Base-by-base conservation (phyloP, 2,329 filamentous ascomycete genomes). In the Xylariaceae sp. region DNA sequence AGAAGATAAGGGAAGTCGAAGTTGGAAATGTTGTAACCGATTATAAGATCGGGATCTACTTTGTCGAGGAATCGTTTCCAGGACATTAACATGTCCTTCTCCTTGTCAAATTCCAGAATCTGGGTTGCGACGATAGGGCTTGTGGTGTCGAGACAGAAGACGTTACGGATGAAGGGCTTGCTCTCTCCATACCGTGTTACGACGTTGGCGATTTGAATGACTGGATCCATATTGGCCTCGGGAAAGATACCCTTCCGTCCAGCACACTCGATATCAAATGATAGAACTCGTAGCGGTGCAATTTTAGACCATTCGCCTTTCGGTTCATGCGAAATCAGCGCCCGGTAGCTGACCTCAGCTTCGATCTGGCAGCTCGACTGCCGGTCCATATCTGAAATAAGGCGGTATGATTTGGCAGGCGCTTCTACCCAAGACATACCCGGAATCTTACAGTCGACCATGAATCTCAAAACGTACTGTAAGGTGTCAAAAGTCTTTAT, bases 381-480 rank as follows among this genome's bases (percentile, higher is more conserved):
- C 47, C 81, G 78, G 44, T 84, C 74, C 41, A 77, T 65, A 11
- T 78, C 66, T 1, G 79, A 69, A 15, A 95, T 72, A 38, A 95
- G 70, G 41, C 75, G 74, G 67, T 91, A 96, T 48, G 83, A 82
- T 22, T 74, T 75, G 3, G 84, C 76, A 17, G 87, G 84, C 15
- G 84, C 87, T 64, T 95, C 89, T 0, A 97, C 89, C 93, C 93
- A 98, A 1, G 89, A 91, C 93, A 98, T 98, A 49, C 93, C 93
- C 42, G 86, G 78, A 34, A 98, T 85, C 78, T 90, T 85, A 52
- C 87, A 94, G 64, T 98, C 93, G 37, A 98, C 91, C 93, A 98
- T 98, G 67, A 98, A 97, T 38, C 93, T 79, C 51, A 97, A 67
- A 19, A 97, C 81, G 60, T 96, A 98, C 71, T 95, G 88, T 43